Evolutionary conservation across 2,329 filamentous ascomycete species (phyloP).

Genomic region (Ophiostoma quercus): DNA sequence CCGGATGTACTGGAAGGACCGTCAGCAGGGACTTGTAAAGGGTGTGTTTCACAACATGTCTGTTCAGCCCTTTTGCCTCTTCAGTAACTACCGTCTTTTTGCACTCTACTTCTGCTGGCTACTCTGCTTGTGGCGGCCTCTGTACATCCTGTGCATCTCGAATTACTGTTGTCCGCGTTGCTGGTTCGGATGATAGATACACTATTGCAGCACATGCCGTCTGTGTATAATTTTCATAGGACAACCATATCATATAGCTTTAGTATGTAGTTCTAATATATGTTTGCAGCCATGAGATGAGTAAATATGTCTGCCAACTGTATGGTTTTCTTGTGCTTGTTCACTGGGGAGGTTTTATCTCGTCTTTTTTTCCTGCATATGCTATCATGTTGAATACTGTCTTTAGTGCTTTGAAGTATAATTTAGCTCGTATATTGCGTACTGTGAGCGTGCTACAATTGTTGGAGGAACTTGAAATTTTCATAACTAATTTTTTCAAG

Average conservation of each 20-base stretch:
- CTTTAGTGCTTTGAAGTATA: no score
- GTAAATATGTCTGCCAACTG: no score
- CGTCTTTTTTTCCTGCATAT: no score
- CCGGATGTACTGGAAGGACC: background rate
- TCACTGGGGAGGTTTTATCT: no score
- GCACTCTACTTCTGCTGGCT: background rate
- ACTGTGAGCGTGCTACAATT: no score
- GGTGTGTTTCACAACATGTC: background rate
- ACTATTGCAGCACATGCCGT: no score
- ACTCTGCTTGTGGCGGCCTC: background rate
- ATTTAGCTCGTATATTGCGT: no score
- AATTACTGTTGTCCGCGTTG: background rate
- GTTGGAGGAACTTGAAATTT: no score
- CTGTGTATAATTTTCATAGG: background rate
- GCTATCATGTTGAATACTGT: no score
- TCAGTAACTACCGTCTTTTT: background rate
- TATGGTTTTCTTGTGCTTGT: no score
- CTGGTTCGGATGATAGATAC: background rate
- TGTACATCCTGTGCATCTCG: background rate
- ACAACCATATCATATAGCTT: no score
- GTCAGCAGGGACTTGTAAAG: background rate
- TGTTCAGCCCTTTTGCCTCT: background rate
- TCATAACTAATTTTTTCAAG: no score
- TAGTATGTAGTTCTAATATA: background rate
- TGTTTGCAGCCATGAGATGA: background rate